phyloP scores from a whole-genome alignment of 202 grass and related monocot genomes.

The Panicum virgatum region DNA sequence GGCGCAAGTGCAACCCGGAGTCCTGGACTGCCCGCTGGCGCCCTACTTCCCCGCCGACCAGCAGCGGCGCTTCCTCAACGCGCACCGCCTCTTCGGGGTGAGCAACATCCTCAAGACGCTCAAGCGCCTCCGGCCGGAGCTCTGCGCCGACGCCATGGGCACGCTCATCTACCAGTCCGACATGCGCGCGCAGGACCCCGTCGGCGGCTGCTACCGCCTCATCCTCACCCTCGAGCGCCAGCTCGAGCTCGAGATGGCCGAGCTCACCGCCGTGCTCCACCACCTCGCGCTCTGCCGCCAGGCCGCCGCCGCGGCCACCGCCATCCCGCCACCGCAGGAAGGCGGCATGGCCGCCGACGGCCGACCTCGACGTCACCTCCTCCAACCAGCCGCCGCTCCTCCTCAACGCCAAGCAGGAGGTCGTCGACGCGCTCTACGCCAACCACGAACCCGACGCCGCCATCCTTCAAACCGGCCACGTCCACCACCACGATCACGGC shows the following conservation, averaged over 20 bases:
- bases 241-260: neutral
- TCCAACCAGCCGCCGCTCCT: slow-evolving; percentile 28
- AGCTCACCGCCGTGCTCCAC: slow-evolving; percentile 15
- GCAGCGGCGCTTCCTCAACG: slow-evolving; percentile 66
- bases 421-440: slow-evolving; percentile 12
- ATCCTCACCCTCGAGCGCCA: neutral
- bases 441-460: neutral
- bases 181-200: slow-evolving; percentile 53
- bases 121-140: neutral
- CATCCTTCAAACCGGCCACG: neutral
- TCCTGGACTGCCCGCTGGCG: slow-evolving; percentile 60
- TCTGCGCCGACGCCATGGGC: slow-evolving; percentile 49
- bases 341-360: neutral
- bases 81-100: slow-evolving; percentile 75
- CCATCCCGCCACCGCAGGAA: neutral
- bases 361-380: neutral
- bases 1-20: slow-evolving; percentile 67
- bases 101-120: slow-evolving; percentile 73
- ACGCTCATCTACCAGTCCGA: slow-evolving; percentile 62
- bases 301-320: neutral
- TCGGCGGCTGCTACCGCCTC: slow-evolving; percentile 44
- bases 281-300: slow-evolving; percentile 33
- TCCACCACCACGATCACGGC: neutral
- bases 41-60: slow-evolving; percentile 74
- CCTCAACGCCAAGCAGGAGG: slow-evolving; percentile 19